Base-by-base conservation (phyloP, 345 rosid species). In the Zanthoxylum bungeanum region DNA sequence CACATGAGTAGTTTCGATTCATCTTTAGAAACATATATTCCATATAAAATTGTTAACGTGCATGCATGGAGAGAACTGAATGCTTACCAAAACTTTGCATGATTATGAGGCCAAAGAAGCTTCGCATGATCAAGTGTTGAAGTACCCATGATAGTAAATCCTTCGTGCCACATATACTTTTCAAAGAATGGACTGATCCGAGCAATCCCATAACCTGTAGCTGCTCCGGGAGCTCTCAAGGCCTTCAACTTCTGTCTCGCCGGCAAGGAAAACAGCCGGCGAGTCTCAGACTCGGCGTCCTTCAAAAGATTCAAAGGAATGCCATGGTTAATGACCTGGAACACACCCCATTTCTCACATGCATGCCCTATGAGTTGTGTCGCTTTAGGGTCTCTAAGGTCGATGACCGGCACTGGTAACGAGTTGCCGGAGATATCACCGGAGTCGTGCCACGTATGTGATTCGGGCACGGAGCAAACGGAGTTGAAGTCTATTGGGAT, bases 161-260 rank as follows among this genome's bases (percentile, higher is more conserved):
- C 98, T 84, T 93, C 98, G 49, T 92, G 91, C 98, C 98, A 91
- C 98, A 93, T 88, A 69, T 72, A 71, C 81, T 89, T 88, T 4
- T 68, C 46, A 69, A 93, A 93, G 76, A 91, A 89, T 10, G 87
- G 82, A 3, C 97, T 77, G 44, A 93, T 86, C 74, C 87, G 84
- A 52, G 97, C 92, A 1, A 78, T 68, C 19, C 98, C 98, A 9
- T 93, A 93, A 3, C 98, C 98, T 7, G 87, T 77, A 69, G 84
- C 76, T 8, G 83, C 87, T 0, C 73, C 77, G 0, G 88, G 87
- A 8, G 86, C 71, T 40, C 97, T 75, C 12, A 85, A 65, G 22
- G 86, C 90, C 81, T 78, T 86, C 71, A 83, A 59, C 78, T 93
- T 93, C 68, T 81, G 89, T n/a, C 75, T 50, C 3, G 78, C 59